These are phyloP conservation scores for Mollisiaceae sp. DNA, from an alignment of 2,329 filamentous ascomycete genomes.

Conservation along the genomic window DNA sequence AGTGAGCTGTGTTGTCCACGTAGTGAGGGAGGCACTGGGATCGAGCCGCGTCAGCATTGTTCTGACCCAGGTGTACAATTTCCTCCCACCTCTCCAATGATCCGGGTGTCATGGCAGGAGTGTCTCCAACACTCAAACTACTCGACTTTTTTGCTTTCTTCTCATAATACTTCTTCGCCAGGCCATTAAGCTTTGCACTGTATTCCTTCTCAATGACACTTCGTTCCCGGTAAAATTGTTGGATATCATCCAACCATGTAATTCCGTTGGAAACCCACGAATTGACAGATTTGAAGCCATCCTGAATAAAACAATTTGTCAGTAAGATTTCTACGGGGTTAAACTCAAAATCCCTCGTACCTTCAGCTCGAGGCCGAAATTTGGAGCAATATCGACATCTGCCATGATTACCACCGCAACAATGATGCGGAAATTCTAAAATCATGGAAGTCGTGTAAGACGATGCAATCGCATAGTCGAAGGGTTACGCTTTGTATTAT, in stretches of 20 bases:
- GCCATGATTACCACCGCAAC: conserved; percentile 61
- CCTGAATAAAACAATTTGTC: conserved; percentile 56
- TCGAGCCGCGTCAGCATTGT: conserved; percentile 37
- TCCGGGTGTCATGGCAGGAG: conserved; percentile 88
- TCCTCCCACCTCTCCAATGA: conserved; percentile 79
- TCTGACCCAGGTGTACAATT: conserved; percentile 18
- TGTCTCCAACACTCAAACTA: conserved; percentile 90
- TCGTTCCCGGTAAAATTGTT: conserved; percentile 95
- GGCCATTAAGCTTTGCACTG: conserved; percentile 79
- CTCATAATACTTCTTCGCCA: conserved; percentile 97
- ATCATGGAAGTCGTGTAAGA: conserved; percentile 33
- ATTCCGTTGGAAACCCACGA: conserved; percentile 90
- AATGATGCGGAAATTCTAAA: conserved; percentile 12
- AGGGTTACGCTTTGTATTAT: conserved; percentile 3
- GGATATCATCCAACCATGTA: conserved; percentile 93
- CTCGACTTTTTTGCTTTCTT: conserved; percentile 93
- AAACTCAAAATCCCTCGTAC: conserved; percentile 52
- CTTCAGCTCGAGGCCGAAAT: conserved; percentile 94
- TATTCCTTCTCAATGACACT: conserved; percentile 97
- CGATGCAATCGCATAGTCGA: conserved; percentile 26
- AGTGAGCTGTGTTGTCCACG: conserved; percentile 92
- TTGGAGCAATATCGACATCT: conserved; percentile 80
- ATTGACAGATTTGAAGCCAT: conserved; percentile 95
- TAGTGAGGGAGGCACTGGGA: conserved; percentile 86
- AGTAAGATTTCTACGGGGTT: conserved; percentile 13